These are phyloP conservation scores for Cordyceps pruinosa DNA, from an alignment of 2,329 filamentous ascomycete genomes.

Conservation along the genomic window DNA sequence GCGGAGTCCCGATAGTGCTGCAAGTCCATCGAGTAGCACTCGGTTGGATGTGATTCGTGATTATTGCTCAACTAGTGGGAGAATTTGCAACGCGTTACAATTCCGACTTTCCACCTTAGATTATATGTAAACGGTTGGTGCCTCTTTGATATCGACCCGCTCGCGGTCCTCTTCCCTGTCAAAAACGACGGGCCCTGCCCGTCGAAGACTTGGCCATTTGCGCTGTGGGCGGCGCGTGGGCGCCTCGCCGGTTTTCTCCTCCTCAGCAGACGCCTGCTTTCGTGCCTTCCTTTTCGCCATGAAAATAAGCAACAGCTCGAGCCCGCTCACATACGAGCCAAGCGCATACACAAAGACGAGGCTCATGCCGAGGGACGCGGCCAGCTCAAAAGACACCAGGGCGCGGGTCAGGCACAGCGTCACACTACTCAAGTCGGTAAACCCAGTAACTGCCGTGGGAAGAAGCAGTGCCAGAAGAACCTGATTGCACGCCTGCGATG, in stretches of 20 bases:
- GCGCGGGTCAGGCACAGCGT: constrained; percentile 22
- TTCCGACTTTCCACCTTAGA: too few relatives aligned
- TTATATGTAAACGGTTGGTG: not conserved
- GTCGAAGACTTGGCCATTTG: not conserved
- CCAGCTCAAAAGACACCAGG: constrained; percentile 21
- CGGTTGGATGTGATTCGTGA: too few relatives aligned
- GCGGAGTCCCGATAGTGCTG: too few relatives aligned
- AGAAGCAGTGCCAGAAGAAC: constrained; percentile 21
- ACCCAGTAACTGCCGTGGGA: constrained; percentile 21
- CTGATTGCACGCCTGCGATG: constrained; percentile 20
- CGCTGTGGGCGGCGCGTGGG: not conserved
- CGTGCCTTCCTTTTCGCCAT: not conserved
- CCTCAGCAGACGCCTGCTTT: not conserved
- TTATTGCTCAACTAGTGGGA: too few relatives aligned
- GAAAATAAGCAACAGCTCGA: constrained; percentile 17
- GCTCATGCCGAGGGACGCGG: constrained; percentile 20
- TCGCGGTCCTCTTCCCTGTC: not conserved
- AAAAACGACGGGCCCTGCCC: not conserved
- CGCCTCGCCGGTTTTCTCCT: not conserved
- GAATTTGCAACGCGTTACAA: too few relatives aligned
- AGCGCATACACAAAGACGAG: constrained; percentile 20
- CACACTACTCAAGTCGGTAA: constrained; percentile 22
- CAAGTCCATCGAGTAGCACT: too few relatives aligned
- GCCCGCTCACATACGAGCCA: constrained; percentile 17
- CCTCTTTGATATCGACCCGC: not conserved